Base-by-base conservation (phyloP, 352 stramenopile genomes). In the Phytophthora meadii region DNA sequence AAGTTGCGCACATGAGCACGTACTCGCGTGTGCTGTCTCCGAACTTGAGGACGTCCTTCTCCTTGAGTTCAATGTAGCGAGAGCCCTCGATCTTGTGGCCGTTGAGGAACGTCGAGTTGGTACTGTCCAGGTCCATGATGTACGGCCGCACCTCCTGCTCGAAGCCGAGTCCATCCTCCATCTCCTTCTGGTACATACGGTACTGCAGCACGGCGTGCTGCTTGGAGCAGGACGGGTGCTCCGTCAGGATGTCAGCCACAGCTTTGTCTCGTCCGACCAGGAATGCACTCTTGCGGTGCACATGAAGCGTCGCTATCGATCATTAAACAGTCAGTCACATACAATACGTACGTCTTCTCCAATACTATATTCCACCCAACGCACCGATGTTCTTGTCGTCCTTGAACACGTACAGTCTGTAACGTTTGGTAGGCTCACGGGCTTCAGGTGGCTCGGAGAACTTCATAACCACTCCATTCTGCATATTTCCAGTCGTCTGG, bases 201-300 rank as follows among this genome's bases (percentile, higher is more conserved):
- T 96, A 98, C 79, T 99, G 98, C 34, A 99, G 68, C 40, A 99
- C 97, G 1, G 97, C 96, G 74, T 99, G 98, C 82, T 99, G 98
- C 54, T 98, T 98, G 3, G 93, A 99, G 76, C 96, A 97, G 39
- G 87, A 98, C 44, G 84, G 84, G 84, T 99, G 97, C 56, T 97
- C 83, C 27, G 98, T 90, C 25, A 94, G 75, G 54, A 99, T 96
- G 61, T 99, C 97, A 1, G 89, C 90, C 25, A 99, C 94, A 9
- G 89, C 88, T 51, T 89, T 91, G 61, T 99, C 97, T 7, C 97
- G 84, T 12, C 98, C 97, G 22, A 98, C 70, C 5, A 98, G 85
- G 70, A 96, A 98, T n/a, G 90, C 90, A 37, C 90, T 98, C 84
- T 99, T 98, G 49, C 94, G 87, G 65, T 98, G 91, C 55, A 99